A percentile compares a stretch with the other conserved stretches of the same genome.
Conservation (phyloP, 805 yeast species). For the Starmera caribaea region DNA sequence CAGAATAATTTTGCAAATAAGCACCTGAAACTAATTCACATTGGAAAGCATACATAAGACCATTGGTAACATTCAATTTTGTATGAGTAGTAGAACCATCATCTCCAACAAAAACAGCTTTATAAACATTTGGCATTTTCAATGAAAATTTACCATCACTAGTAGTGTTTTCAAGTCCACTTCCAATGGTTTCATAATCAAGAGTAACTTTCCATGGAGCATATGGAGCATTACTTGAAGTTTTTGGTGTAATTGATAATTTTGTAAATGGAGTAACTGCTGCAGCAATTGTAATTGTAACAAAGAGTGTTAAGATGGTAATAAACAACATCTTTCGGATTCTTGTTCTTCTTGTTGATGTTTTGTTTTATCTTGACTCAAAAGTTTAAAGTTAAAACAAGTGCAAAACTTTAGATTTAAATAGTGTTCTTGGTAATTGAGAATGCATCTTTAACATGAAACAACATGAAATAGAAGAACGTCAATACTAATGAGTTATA, state of each 20-base stretch:
- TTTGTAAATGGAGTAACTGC: not conserved
- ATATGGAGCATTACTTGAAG: conserved; percentile 16
- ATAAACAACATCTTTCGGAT: too few relatives aligned
- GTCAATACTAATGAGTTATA: too few relatives aligned
- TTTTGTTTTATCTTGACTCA: too few relatives aligned
- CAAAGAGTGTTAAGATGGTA: too few relatives aligned
- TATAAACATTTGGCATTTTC: conserved; percentile 22
- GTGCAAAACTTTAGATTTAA: too few relatives aligned
- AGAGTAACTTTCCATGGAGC: conserved; percentile 25
- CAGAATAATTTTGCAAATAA: conserved; percentile 18
- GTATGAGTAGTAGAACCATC: not conserved
- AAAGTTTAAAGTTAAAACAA: too few relatives aligned
- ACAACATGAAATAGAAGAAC: too few relatives aligned
- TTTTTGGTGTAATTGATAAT: conserved; percentile 2
- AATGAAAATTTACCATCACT: conserved; percentile 18
- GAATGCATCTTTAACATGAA: too few relatives aligned
- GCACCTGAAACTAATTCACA: conserved; percentile 28
- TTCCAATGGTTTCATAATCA: conserved; percentile 13
- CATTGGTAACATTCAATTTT: conserved; percentile 12
- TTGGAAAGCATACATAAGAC: conserved; percentile 18
- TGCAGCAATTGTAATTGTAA: too few relatives aligned
- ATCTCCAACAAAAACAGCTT: conserved; percentile 21
- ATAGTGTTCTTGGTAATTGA: too few relatives aligned
- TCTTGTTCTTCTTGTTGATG: too few relatives aligned
- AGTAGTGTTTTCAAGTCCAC: conserved; percentile 3